Conservation (phyloP, 2,329 filamentous ascomycete genomes). For the Fusarium praegraminearum region DNA sequence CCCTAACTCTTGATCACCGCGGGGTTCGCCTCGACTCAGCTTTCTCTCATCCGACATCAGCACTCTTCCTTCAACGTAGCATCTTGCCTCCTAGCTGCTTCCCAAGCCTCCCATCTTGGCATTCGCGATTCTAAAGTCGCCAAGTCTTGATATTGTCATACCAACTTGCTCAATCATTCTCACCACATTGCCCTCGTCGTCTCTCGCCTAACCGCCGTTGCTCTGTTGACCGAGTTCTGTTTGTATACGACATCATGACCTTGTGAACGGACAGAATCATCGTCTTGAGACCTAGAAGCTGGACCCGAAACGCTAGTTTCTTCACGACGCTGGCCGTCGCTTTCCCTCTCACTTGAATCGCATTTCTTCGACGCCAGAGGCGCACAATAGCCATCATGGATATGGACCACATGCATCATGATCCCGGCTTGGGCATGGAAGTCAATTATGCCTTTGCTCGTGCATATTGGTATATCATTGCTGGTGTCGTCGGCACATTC, state of each 20-base stretch:
- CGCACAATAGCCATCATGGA: conserved; percentile 49
- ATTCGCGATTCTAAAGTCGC: background rate
- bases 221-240: background rate
- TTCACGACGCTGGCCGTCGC: conserved; percentile 24
- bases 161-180: conserved; percentile 42
- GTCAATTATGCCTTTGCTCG: conserved; percentile 65
- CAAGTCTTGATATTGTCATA: background rate
- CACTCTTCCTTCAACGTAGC: background rate
- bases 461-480: conserved; percentile 71
- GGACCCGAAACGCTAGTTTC: background rate
- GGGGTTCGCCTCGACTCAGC: conserved; percentile 6
- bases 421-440: conserved; percentile 53
- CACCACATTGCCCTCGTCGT: background rate
- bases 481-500: conserved; percentile 60
- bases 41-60: conserved; percentile 4
- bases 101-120: background rate
- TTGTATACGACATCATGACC: background rate
- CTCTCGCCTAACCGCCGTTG: background rate
- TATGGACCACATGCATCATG: conserved; percentile 48
- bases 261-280: background rate
- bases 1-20: background rate
- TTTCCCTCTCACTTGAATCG: background rate
- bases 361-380: background rate
- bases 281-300: background rate
- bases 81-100: background rate